Evolutionary conservation across 352 stramenopile genomes (phyloP).

Genomic region (Phytophthora cactorum): DNA sequence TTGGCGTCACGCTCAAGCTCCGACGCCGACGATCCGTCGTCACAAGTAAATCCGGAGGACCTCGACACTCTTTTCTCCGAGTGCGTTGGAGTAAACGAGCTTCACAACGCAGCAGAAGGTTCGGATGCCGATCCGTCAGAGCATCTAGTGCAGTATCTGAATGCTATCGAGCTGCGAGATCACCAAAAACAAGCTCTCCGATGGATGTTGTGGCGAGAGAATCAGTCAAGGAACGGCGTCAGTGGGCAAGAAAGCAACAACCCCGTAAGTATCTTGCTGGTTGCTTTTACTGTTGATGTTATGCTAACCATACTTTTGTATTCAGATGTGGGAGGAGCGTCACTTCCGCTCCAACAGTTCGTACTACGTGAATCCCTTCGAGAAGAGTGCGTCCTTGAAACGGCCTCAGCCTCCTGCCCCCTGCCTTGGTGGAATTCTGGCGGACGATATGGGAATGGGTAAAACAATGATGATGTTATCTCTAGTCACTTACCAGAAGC

Average conservation of each 20-base stretch:
- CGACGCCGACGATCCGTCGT: slow-evolving; percentile 18
- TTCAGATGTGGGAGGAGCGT: slow-evolving; percentile 78
- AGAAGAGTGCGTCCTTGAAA: slow-evolving; percentile 75
- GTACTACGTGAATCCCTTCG: slow-evolving; percentile 87
- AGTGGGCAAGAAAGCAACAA: slow-evolving; percentile 45
- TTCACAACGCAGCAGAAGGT: slow-evolving; percentile 19
- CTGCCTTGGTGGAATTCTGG: slow-evolving; percentile 86
- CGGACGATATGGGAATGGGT: slow-evolving; percentile 93
- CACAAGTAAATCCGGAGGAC: slow-evolving; percentile 43
- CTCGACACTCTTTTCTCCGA: slow-evolving; percentile 78
- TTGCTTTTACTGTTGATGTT: neutral
- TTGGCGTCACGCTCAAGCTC: slow-evolving; percentile 1
- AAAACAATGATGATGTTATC: slow-evolving; percentile 88
- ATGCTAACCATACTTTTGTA: slow-evolving; percentile 11
- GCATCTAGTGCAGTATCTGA: slow-evolving; percentile 54
- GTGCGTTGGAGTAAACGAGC: slow-evolving; percentile 44
- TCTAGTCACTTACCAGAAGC: slow-evolving; percentile 66
- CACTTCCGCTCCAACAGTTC: slow-evolving; percentile 47
- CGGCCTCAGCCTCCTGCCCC: slow-evolving; percentile 57
- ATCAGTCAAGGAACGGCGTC: slow-evolving; percentile 32
- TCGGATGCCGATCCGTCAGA: slow-evolving; percentile 36
- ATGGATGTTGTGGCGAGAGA: slow-evolving; percentile 91
- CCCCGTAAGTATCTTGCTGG: slow-evolving; percentile 39
- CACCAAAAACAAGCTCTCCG: slow-evolving; percentile 85
- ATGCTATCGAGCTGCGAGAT: slow-evolving; percentile 69